Conservation (phyloP, 306 rosid species). For the Acacia confusa region DNA sequence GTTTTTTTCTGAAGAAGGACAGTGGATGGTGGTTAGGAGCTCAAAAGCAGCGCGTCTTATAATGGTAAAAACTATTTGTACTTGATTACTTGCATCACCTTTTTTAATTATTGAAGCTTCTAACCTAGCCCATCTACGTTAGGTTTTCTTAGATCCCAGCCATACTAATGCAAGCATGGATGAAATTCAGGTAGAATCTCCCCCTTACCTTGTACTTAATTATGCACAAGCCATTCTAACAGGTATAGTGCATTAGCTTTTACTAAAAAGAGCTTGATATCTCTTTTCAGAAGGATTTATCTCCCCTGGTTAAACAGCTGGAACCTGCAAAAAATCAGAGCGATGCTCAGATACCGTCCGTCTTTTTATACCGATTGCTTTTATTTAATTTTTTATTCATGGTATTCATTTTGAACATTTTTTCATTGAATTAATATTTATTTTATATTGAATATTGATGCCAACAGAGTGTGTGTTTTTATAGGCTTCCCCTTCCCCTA, state of each 20-base stretch:
- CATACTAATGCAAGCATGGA: slow-evolving; percentile 75
- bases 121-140: slow-evolving; percentile 34
- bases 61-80: slow-evolving; percentile 56
- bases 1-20: slow-evolving; percentile 94
- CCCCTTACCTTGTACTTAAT: slow-evolving; percentile 29
- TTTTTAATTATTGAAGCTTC: slow-evolving; percentile 32
- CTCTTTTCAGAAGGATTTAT: slow-evolving; percentile 79
- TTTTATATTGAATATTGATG: slow-evolving; percentile 12
- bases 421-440: slow-evolving; percentile 11
- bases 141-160: slow-evolving; percentile 78
- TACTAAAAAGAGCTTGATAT: slow-evolving; percentile 36
- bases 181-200: slow-evolving; percentile 73
- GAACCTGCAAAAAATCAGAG: slow-evolving; percentile 62
- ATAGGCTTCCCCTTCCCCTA: background rate
- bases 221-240: slow-evolving; percentile 1
- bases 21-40: slow-evolving; percentile 93
- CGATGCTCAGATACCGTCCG: slow-evolving; percentile 88
- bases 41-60: slow-evolving; percentile 90
- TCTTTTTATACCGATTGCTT: slow-evolving; percentile 35
- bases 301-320: slow-evolving; percentile 78
- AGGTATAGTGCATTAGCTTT: slow-evolving; percentile 21
- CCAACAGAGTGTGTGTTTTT: background rate
- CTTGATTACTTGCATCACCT: slow-evolving; percentile 5
- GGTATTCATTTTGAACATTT: slow-evolving; percentile 8
- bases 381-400: background rate